Base-by-base conservation (phyloP, 768 basidiomycete species). In the Tricholomella constricta region DNA sequence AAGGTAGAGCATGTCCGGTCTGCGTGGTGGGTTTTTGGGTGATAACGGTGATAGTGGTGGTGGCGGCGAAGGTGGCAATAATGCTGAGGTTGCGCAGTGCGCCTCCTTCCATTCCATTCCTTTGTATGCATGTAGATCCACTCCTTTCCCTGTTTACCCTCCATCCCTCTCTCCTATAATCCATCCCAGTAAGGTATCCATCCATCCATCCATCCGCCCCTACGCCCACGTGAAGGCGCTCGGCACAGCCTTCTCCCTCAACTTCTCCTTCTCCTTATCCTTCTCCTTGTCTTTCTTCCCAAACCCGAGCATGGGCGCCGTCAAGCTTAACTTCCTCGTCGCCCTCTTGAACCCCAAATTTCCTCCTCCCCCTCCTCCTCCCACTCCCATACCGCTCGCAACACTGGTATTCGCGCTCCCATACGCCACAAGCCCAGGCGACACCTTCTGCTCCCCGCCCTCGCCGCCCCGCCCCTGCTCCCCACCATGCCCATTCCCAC, bases 311-410 rank as follows among this genome's bases (percentile, higher is more conserved):
- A 83, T 81, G 44, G 84, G 82, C 45, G 80, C 76, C 20, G 78
- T 78, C 51, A 90, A 65, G 65, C 89, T 91, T 69, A 91, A 68
- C 71, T 91, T 90, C 50, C 87, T 75, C 62, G 72, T 78, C 54
- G 81, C 73, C 36, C 72, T 70, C 62, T 72, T 80, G 51, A 71
- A 55, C n/a, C 61, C 46, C 15, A 19, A 35, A 44, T n/a, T 34
- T 12, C 45, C 45, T 19, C 45, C 38, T 5, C n/a, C 35, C 19
- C 34, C 49, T 8, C 44, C 48, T 7, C 22, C 9, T n/a, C 25
- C 60, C 11, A 50, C 60, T 17, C 61, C 51, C 20, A 48, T 55
- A 35, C 62, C 65, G 50, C 49, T 63, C 8, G 59, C 54, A 29
- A 56, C 59, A 45, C 55, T 68, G 20, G 54, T 61, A 36, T 48